phyloP scores from a whole-genome alignment of 179 eudicot species.

The Spergularia azorica region DNA sequence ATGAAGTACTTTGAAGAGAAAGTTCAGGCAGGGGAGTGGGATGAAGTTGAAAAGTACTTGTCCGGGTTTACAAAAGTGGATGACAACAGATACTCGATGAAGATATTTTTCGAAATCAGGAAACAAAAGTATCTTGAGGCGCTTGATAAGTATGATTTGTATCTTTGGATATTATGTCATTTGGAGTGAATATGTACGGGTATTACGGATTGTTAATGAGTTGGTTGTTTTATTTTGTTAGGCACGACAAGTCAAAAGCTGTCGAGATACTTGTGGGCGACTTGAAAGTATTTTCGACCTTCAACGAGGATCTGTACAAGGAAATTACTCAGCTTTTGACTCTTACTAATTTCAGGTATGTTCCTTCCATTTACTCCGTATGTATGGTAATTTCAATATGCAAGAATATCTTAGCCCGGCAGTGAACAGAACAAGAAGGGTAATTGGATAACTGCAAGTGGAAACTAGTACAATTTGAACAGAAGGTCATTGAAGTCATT shows the following conservation, averaged over 20 bases:
- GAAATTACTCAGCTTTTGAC: constrained; percentile 78
- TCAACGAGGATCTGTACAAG: constrained; percentile 70
- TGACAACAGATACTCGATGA: constrained; percentile 86
- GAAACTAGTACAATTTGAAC: not conserved
- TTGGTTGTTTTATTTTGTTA: constrained; percentile 30
- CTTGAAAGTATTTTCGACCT: constrained; percentile 82
- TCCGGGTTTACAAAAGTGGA: constrained; percentile 86
- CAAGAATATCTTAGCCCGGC: too few species aligned
- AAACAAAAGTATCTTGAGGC: constrained; percentile 93
- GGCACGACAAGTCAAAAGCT: constrained; percentile 71
- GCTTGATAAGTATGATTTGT: constrained; percentile 54
- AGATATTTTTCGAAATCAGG: constrained; percentile 81
- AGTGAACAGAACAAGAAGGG: not conserved
- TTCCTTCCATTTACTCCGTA: not conserved
- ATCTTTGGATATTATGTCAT: too few species aligned
- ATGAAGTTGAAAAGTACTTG: constrained; percentile 82
- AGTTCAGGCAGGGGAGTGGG: constrained; percentile 89
- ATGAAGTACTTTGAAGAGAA: constrained; percentile 89
- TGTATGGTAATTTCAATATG: not conserved
- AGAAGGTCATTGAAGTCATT: too few species aligned
- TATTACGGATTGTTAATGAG: not conserved
- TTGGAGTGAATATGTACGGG: not conserved
- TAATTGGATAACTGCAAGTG: not conserved
- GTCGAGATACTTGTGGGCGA: constrained; percentile 74
- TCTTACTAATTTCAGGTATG: constrained; percentile 75